Percentiles rank a stretch among this genome's conserved stretches.
phyloP scores from a whole-genome alignment of 2,329 filamentous ascomycete genomes.

The Basipetospora chlamydospora region DNA sequence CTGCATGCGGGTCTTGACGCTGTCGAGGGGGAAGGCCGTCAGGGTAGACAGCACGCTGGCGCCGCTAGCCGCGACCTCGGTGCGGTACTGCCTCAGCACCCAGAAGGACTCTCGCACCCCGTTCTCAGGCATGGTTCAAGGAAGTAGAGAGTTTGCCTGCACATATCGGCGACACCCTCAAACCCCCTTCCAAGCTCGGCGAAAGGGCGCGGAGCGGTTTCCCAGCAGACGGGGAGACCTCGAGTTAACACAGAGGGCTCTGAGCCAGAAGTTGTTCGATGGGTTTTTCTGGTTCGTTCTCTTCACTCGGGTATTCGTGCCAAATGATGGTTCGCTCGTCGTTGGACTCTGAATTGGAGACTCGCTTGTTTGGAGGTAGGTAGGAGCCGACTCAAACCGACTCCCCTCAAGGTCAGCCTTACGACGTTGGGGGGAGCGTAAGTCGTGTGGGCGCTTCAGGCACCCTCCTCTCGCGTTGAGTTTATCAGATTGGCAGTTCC shows the following conservation, averaged over 20 bases:
- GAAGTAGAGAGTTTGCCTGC: neutral
- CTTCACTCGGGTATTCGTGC: too few relatives aligned
- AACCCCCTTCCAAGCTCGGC: neutral
- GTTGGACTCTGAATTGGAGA: too few relatives aligned
- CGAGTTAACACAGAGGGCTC: too few relatives aligned
- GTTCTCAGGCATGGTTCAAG: conserved; percentile 5
- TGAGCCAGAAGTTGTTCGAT: neutral
- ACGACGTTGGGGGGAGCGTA: conserved; percentile 6
- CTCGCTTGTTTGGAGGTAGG: too few relatives aligned
- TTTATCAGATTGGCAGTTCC: too few relatives aligned
- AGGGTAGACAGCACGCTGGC: conserved; percentile 68
- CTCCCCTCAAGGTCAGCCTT: conserved; percentile 4
- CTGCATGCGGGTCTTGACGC: conserved; percentile 82
- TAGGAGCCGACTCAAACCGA: neutral
- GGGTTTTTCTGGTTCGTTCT: too few relatives aligned
- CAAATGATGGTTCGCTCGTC: too few relatives aligned
- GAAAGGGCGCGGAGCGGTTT: conserved; percentile 1
- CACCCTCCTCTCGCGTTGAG: neutral
- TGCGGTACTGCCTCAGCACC: conserved; percentile 61
- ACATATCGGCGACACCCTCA: conserved; percentile 4
- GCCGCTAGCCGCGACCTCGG: conserved; percentile 63
- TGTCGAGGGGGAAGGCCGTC: conserved; percentile 73
- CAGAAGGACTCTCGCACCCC: neutral
- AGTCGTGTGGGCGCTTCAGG: neutral
- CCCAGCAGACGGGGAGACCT: neutral